phyloP scores from a whole-genome alignment of 306 rosid species.

The Rosa lucieae region DNA sequence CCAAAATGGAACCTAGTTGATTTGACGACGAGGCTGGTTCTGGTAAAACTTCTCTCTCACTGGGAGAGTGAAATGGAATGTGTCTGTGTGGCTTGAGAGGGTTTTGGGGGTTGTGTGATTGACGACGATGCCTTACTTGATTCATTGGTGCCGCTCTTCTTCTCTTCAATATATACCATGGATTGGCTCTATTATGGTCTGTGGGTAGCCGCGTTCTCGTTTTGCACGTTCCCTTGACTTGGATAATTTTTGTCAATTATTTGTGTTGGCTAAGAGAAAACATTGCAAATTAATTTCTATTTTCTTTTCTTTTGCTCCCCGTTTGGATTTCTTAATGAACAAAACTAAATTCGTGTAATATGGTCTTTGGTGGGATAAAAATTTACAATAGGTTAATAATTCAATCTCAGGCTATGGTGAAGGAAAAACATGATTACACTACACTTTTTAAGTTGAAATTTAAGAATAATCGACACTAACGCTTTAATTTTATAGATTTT shows the following conservation, averaged over 20 bases:
- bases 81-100: neutral
- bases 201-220: slow-evolving; percentile 30
- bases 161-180: neutral
- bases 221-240: slow-evolving; percentile 26
- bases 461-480: too few species aligned
- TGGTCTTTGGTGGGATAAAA: too few species aligned
- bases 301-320: neutral
- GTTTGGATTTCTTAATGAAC: neutral
- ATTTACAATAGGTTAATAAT: neutral
- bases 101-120: neutral
- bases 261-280: neutral
- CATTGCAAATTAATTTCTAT: neutral
- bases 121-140: neutral
- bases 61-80: neutral
- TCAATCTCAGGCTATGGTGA: neutral
- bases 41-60: neutral
- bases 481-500: too few species aligned
- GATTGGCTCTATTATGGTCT: neutral
- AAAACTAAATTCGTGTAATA: neutral
- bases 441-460: too few species aligned
- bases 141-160: neutral
- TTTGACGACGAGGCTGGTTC: too few species aligned
- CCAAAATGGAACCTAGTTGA: too few species aligned
- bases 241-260: neutral
- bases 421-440: too few species aligned